phyloP scores from a whole-genome alignment of 371 early-diverging fungal genomes.

The Capniomyces stellatus region DNA sequence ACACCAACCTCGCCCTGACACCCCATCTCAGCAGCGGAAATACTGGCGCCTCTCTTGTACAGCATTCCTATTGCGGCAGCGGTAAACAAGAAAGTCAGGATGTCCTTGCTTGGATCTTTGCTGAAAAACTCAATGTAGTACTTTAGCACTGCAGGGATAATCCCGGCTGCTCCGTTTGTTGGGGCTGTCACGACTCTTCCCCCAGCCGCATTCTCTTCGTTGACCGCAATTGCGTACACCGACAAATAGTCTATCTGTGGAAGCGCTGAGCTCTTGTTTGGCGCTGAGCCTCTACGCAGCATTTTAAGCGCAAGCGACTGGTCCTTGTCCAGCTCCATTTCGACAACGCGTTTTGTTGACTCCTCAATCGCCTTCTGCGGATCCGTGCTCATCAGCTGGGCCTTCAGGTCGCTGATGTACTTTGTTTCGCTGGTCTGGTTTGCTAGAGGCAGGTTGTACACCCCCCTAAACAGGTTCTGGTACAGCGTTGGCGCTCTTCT shows the following conservation, averaged over 20 bases:
- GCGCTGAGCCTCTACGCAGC: background rate
- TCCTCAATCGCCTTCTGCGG: background rate
- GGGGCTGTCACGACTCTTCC: conserved; percentile 87
- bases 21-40: conserved; percentile 90
- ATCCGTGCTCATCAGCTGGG: background rate
- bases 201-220: conserved; percentile 93
- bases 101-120: conserved; percentile 66
- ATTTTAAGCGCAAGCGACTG: background rate
- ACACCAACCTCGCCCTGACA: conserved; percentile 86
- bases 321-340: background rate
- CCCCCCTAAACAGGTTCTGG: conserved; percentile 61
- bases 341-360: too few species aligned
- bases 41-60: conserved; percentile 85
- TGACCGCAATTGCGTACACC: conserved; percentile 89
- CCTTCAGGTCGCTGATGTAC: background rate
- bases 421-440: conserved; percentile 1
- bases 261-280: conserved; percentile 22
- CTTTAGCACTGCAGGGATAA: conserved; percentile 84
- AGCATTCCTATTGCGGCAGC: conserved; percentile 91
- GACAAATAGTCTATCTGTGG: conserved; percentile 86
- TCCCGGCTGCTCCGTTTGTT: conserved; percentile 88
- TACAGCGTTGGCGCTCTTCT: conserved; percentile 81
- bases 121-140: conserved; percentile 88
- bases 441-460: conserved; percentile 29
- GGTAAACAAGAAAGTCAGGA: conserved; percentile 79